Percentiles rank a stretch among this genome's conserved stretches.
Conservation (phyloP, 2,329 filamentous ascomycete species). For the Talaromyces amestolkiae region DNA sequence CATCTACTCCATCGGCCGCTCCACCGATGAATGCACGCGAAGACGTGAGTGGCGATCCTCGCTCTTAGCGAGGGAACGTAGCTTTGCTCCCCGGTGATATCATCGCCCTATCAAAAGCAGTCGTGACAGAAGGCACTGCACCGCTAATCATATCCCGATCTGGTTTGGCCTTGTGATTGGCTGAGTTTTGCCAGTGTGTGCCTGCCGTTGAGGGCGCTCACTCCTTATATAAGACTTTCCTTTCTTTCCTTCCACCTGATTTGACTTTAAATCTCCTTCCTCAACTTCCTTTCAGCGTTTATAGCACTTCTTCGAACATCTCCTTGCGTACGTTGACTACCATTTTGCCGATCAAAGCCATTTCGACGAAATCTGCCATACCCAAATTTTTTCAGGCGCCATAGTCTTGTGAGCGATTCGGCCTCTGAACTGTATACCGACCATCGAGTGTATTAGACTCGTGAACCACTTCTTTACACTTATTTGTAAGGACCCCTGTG, state of each 20-base stretch:
- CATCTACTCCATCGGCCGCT: background rate
- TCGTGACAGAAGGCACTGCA: background rate
- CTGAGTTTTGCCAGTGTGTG: background rate
- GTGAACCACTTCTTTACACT: background rate
- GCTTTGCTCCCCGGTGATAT: background rate
- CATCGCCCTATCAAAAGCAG: conserved; percentile 2
- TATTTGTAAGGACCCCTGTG: background rate
- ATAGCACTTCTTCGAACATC: background rate
- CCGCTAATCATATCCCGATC: background rate
- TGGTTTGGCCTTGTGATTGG: background rate
- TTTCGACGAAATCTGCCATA: background rate
- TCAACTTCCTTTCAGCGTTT: background rate
- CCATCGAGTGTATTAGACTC: background rate
- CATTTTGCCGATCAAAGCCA: background rate
- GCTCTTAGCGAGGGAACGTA: background rate
- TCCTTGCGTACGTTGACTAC: background rate
- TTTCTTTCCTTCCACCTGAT: background rate
- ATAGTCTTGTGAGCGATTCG: background rate
- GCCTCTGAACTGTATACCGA: background rate
- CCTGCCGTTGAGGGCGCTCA: background rate
- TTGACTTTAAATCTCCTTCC: background rate
- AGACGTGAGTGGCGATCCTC: background rate
- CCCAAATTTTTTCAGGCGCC: background rate
- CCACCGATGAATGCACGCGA: background rate
- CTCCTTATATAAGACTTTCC: conserved; percentile 1